These are phyloP conservation scores for Pythium utonaiense DNA, from an alignment of 352 stramenopile species.

Conservation along the genomic window DNA sequence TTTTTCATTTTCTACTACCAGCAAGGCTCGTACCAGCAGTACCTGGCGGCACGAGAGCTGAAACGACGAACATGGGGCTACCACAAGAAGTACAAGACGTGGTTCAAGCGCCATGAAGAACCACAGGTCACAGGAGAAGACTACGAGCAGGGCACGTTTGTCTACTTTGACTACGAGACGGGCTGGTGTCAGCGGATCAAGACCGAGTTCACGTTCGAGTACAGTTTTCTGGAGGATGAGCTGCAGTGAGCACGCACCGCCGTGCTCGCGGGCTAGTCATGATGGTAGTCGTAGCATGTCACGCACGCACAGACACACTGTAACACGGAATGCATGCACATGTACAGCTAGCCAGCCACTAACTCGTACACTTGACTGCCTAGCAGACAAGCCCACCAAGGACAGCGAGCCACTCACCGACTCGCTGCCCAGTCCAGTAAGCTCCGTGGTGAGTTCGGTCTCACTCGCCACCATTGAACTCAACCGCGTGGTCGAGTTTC, in stretches of 20 bases:
- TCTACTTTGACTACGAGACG: slow-evolving; percentile 99
- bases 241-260: slow-evolving; percentile 28
- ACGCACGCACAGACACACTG: not conserved
- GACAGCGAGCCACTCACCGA: too few species aligned
- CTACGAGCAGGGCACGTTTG: slow-evolving; percentile 99
- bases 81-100: slow-evolving; percentile 99
- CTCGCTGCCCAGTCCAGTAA: too few species aligned
- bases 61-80: slow-evolving; percentile 99
- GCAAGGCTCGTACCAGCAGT: slow-evolving; percentile 99
- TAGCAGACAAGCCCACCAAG: too few species aligned
- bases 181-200: slow-evolving; percentile 99
- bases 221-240: slow-evolving; percentile 95
- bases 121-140: slow-evolving; percentile 95
- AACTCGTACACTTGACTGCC: too few species aligned
- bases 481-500: too few species aligned
- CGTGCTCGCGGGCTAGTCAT: too few species aligned
- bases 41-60: slow-evolving; percentile 96
- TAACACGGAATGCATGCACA: not conserved
- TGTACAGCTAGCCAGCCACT: not conserved
- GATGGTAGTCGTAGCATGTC: not conserved
- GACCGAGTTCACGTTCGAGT: slow-evolving; percentile 99
- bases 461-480: too few species aligned
- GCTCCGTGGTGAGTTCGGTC: too few species aligned
- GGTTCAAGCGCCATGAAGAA: slow-evolving; percentile 99
- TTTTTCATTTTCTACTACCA: slow-evolving; percentile 99